phyloP scores from a whole-genome alignment of 345 rosid species.

The Brassica cretica region DNA sequence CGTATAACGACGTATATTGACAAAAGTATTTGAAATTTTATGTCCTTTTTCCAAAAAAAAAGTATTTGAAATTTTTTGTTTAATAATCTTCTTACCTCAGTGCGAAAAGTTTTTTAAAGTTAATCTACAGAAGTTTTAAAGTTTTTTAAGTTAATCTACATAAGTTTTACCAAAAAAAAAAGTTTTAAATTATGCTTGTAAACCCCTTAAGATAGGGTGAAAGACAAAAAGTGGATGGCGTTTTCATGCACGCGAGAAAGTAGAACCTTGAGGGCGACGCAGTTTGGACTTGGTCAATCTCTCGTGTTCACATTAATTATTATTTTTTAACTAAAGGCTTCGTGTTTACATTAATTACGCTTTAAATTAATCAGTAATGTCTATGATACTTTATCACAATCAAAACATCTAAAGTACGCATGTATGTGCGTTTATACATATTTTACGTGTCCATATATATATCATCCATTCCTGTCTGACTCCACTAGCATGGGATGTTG shows the following conservation, averaged over 20 bases:
- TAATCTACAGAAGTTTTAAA: neutral
- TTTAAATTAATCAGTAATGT: constrained; percentile 21
- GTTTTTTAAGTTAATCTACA: too few species aligned
- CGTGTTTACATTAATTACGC: constrained; percentile 26
- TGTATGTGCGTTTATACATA: constrained; percentile 6
- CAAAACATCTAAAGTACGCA: neutral
- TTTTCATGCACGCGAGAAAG: constrained; percentile 35
- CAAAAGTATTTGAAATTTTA: neutral
- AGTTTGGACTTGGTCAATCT: constrained; percentile 35
- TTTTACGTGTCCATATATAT: constrained; percentile 24
- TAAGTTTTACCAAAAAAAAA: too few species aligned
- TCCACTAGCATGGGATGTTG: constrained; percentile 34
- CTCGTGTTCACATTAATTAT: neutral
- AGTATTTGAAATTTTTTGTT: neutral
- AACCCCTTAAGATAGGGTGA: neutral
- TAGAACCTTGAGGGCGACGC: constrained; percentile 34
- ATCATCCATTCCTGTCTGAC: constrained; percentile 36
- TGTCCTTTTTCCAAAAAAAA: too few species aligned
- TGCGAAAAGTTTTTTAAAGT: neutral
- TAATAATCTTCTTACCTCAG: neutral
- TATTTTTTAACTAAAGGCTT: too few species aligned
- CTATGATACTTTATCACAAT: constrained; percentile 16
- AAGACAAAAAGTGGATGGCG: constrained; percentile 26
- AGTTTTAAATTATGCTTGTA: too few species aligned
- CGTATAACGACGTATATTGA: neutral